A percentile compares a stretch with the other conserved stretches of the same genome.
phyloP scores from a whole-genome alignment of 2,329 filamentous ascomycete genomes.

The Dactylellina parvicollis region DNA sequence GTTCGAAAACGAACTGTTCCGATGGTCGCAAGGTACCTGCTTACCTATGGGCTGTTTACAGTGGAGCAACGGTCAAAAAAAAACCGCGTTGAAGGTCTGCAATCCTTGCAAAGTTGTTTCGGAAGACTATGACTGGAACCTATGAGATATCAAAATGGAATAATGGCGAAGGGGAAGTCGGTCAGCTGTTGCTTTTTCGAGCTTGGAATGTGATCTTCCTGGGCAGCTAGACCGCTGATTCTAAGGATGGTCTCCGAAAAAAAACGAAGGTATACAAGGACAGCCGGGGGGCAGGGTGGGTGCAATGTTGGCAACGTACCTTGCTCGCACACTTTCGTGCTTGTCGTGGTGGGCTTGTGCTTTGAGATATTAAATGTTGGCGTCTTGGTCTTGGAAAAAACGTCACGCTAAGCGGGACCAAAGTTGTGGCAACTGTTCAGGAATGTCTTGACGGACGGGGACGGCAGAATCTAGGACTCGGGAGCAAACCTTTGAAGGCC shows the following conservation, averaged over 20 bases:
- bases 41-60: slow-evolving; percentile 22
- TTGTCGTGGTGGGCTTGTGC: slow-evolving; percentile 28
- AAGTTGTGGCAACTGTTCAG: neutral
- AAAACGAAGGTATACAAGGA: slow-evolving; percentile 23
- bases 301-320: slow-evolving; percentile 25
- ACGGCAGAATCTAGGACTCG: too few relatives aligned
- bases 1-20: slow-evolving; percentile 49
- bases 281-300: slow-evolving; percentile 13
- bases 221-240: slow-evolving; percentile 20
- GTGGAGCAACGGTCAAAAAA: slow-evolving; percentile 40
- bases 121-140: slow-evolving; percentile 45
- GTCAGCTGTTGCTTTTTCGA: slow-evolving; percentile 49
- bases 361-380: slow-evolving; percentile 51
- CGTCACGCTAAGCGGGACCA: slow-evolving; percentile 33
- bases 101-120: slow-evolving; percentile 54
- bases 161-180: slow-evolving; percentile 15
- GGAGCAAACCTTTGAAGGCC: slow-evolving; percentile 10
- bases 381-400: slow-evolving; percentile 30
- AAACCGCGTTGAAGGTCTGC: slow-evolving; percentile 43
- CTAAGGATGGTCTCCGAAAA: slow-evolving; percentile 48
- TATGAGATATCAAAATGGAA: slow-evolving; percentile 32
- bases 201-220: slow-evolving; percentile 43
- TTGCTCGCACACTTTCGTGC: slow-evolving; percentile 32
- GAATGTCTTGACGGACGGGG: slow-evolving; percentile 5
- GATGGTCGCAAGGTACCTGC: slow-evolving; percentile 46